These are phyloP conservation scores for Colletotrichum graminicola DNA, from an alignment of 2,329 filamentous ascomycete species.

Conservation along the genomic window DNA sequence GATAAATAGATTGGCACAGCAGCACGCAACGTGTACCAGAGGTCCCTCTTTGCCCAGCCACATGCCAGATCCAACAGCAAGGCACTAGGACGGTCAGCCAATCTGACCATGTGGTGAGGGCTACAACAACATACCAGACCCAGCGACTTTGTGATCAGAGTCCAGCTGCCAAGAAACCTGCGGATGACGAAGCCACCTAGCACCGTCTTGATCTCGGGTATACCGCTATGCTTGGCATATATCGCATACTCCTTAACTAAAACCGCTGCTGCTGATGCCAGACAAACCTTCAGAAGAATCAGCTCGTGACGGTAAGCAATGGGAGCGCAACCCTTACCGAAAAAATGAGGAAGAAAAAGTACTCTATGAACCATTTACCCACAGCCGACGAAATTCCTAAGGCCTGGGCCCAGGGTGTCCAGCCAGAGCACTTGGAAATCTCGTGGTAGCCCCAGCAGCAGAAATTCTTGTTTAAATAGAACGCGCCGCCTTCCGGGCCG, in stretches of 20 bases:
- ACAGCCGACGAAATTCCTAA: slow-evolving; percentile 74
- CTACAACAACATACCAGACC: slow-evolving; percentile 73
- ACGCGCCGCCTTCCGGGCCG: slow-evolving; percentile 79
- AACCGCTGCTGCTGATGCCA: slow-evolving; percentile 81
- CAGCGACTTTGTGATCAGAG: slow-evolving; percentile 87
- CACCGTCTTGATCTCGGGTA: slow-evolving; percentile 97
- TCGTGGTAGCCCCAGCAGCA: slow-evolving; percentile 95
- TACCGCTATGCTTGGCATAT: slow-evolving; percentile 94
- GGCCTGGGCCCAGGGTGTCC: slow-evolving; percentile 86
- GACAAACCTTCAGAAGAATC: slow-evolving; percentile 68
- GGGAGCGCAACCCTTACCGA: slow-evolving; percentile 69
- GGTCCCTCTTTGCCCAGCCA: slow-evolving; percentile 98
- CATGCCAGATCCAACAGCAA: slow-evolving; percentile 92
- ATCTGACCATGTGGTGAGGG: slow-evolving; percentile 28
- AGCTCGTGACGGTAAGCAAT: not conserved
- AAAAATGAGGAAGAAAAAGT: slow-evolving; percentile 86
- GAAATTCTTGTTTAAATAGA: slow-evolving; percentile 91
- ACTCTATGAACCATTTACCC: slow-evolving; percentile 86
- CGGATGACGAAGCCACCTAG: slow-evolving; percentile 94
- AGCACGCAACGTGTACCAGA: slow-evolving; percentile 95
- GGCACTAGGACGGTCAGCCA: slow-evolving; percentile 68
- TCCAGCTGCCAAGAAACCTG: slow-evolving; percentile 89
- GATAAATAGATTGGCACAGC: slow-evolving; percentile 94
- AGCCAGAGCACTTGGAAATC: slow-evolving; percentile 84
- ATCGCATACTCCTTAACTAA: slow-evolving; percentile 87